Percentiles rank a stretch among this genome's conserved stretches.
Conservation (phyloP, 768 basidiomycete species). For the Tulasnella calospora region DNA sequence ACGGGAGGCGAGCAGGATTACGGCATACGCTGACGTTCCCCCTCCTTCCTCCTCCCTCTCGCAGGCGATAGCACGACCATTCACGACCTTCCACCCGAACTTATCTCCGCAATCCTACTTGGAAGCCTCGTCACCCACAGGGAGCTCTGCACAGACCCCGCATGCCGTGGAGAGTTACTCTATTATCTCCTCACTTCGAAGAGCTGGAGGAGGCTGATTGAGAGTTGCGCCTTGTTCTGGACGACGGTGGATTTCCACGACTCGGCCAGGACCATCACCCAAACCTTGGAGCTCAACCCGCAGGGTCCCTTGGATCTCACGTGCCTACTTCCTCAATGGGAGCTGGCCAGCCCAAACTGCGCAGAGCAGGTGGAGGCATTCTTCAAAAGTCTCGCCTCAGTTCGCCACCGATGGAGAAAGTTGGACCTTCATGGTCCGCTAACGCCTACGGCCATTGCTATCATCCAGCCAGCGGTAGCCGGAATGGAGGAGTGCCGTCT, state of each 20-base stretch:
- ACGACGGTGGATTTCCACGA: neutral
- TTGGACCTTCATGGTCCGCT: neutral
- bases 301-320: neutral
- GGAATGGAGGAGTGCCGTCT: neutral
- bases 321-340: neutral
- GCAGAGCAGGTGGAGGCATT: neutral
- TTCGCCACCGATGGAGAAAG: neutral
- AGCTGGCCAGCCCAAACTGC: neutral
- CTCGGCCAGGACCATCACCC: neutral
- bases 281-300: neutral
- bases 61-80: neutral
- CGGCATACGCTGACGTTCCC: neutral
- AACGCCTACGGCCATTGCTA: neutral
- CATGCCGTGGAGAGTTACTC: neutral
- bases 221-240: neutral
- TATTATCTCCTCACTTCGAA: neutral
- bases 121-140: neutral
- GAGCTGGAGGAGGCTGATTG: neutral
- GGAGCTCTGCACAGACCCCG: neutral
- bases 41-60: neutral
- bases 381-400: neutral
- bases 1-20: neutral
- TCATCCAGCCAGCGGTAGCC: neutral
- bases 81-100: neutral
- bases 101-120: neutral